Evolutionary conservation across 2,329 filamentous ascomycete genomes (phyloP).

Genomic region (Zymoseptoria ardabiliae): DNA sequence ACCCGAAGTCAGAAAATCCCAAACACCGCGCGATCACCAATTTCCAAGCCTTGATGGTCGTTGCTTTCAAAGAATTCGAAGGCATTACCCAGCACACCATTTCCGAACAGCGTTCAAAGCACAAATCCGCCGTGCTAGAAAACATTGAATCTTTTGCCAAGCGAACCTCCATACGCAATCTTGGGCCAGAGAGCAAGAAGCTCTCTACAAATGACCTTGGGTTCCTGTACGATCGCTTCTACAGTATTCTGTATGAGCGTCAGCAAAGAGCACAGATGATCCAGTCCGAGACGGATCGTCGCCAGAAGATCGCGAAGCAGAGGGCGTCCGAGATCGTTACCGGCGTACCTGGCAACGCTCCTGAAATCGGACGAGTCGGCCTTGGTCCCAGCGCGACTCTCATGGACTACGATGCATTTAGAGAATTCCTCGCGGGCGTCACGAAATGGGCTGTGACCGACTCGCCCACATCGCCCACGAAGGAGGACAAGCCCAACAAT

Average conservation of each 20-base stretch:
- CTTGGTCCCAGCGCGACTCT: slow-evolving; percentile 81
- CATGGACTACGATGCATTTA: slow-evolving; percentile 96
- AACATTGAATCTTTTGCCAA: slow-evolving; percentile 98
- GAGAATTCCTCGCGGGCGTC: slow-evolving; percentile 81
- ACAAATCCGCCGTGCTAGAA: slow-evolving; percentile 88
- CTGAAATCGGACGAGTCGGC: slow-evolving; percentile 80
- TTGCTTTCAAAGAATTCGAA: slow-evolving; percentile 96
- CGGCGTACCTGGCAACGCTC: slow-evolving; percentile 41
- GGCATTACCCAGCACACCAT: slow-evolving; percentile 91
- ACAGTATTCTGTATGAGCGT: slow-evolving; percentile 81
- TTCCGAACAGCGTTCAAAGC: slow-evolving; percentile 78
- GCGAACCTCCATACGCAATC: slow-evolving; percentile 87
- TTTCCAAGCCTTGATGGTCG: slow-evolving; percentile 98
- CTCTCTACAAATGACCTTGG: slow-evolving; percentile 79
- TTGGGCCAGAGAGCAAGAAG: slow-evolving; percentile 92
- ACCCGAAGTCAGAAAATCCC: slow-evolving; percentile 89
- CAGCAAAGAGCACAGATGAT: slow-evolving; percentile 74
- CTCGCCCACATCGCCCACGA: slow-evolving; percentile 56
- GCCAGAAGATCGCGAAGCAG: slow-evolving; percentile 55
- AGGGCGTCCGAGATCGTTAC: slow-evolving; percentile 44
- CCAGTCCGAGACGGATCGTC: slow-evolving; percentile 60
- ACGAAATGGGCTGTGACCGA: slow-evolving; percentile 92
- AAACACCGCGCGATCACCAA: slow-evolving; percentile 89
- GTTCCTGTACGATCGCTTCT: slow-evolving; percentile 89
- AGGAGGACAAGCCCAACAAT: slow-evolving; percentile 45